These are phyloP conservation scores for Uronychia setigera DNA, from an alignment of 73 alveolate species.

Conservation along the genomic window DNA sequence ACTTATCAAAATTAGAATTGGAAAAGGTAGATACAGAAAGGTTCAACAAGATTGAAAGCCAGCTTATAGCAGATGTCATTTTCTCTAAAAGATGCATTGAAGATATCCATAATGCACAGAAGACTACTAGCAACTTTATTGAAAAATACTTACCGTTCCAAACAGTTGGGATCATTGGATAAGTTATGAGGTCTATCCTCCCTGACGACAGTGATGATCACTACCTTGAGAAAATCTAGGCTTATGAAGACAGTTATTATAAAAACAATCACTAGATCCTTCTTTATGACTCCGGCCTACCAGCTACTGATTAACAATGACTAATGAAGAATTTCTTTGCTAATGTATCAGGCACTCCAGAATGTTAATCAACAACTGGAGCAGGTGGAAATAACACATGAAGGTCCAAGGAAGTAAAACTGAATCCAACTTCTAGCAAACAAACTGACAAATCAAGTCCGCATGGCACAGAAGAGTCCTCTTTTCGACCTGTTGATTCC, in stretches of 20 bases:
- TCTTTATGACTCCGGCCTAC: neutral
- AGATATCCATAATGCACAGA: neutral
- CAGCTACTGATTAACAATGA: neutral
- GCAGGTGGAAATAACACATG: no score
- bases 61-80: neutral
- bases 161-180: neutral
- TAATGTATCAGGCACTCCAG: neutral
- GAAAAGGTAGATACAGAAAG: neutral
- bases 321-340: neutral
- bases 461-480: neutral
- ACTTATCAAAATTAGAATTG: neutral
- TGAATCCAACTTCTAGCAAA: neutral
- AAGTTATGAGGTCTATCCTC: neutral
- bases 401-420: neutral
- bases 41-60: conserved; percentile 1
- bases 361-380: neutral
- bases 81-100: neutral
- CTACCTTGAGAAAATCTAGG: neutral
- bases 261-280: neutral
- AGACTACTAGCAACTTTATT: neutral
- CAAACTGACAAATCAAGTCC: neutral
- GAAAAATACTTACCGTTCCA: neutral
- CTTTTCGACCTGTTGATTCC: neutral
- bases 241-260: neutral
- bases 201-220: conserved; percentile 2